A percentile compares a stretch with the other conserved stretches of the same genome.
Conservation (phyloP, 2,329 filamentous ascomycete species). For the Lizonia empirigonia region DNA sequence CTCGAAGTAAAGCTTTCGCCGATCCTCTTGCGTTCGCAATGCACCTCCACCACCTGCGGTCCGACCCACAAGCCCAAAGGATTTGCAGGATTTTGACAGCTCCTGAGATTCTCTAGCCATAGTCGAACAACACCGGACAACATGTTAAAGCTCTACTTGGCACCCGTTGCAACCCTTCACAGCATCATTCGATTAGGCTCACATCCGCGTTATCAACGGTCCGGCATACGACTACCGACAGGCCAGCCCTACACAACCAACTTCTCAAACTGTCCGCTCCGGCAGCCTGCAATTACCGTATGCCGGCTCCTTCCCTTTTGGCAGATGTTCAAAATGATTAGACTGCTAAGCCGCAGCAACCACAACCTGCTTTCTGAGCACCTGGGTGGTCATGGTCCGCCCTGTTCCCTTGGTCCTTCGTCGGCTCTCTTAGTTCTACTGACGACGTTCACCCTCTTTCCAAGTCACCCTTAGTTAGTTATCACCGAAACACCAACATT, state of each 20-base stretch:
- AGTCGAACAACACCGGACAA: not conserved
- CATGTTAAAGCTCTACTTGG: not conserved
- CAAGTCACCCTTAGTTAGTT: too few relatives aligned
- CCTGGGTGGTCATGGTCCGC: not conserved
- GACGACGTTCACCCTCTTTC: too few relatives aligned
- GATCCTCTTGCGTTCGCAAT: not conserved
- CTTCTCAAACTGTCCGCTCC: not conserved
- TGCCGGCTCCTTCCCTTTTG: not conserved
- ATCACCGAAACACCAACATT: too few relatives aligned
- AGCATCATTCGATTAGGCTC: not conserved
- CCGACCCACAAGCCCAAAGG: not conserved
- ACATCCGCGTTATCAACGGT: not conserved
- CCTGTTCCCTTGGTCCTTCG: too few relatives aligned
- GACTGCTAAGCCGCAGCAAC: not conserved
- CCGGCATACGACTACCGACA: not conserved
- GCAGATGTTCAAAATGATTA: not conserved
- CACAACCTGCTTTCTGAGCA: not conserved
- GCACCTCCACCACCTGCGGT: not conserved
- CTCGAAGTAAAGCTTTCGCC: not conserved
- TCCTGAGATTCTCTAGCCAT: not conserved
- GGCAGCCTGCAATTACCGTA: not conserved
- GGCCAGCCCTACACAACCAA: not conserved
- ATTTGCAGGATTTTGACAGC: not conserved
- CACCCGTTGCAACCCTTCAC: not conserved
- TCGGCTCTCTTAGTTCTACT: too few relatives aligned